phyloP scores from a whole-genome alignment of 805 yeast species.

The Peterozyma toletana region DNA sequence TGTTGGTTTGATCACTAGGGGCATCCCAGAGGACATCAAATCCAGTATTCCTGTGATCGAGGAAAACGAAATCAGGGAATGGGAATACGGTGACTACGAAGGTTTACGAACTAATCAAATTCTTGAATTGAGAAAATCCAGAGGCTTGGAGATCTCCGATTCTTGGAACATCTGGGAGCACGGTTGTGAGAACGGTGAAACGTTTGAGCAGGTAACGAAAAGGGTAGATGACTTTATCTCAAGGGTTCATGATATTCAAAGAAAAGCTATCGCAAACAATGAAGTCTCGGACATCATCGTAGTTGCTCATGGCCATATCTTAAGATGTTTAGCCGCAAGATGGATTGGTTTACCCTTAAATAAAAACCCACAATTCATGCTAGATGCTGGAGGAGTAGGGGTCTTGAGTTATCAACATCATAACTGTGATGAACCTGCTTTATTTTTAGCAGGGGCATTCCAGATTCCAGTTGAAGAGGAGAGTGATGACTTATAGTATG shows the following conservation, averaged over 20 bases:
- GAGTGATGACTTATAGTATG: constrained; percentile 19
- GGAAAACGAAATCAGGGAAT: constrained; percentile 76
- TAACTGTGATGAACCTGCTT: constrained; percentile 79
- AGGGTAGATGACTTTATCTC: constrained; percentile 69
- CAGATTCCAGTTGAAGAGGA: constrained; percentile 61
- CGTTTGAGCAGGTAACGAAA: constrained; percentile 52
- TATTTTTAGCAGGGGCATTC: constrained; percentile 79
- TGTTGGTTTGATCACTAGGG: constrained; percentile 51
- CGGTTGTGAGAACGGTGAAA: constrained; percentile 92
- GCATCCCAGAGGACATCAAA: constrained; percentile 34
- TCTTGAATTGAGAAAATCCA: constrained; percentile 43
- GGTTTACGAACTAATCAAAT: constrained; percentile 71
- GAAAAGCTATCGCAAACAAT: constrained; percentile 38
- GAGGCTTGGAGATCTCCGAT: constrained; percentile 43
- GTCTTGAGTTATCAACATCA: constrained; percentile 87
- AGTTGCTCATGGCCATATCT: constrained; percentile 90
- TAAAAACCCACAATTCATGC: constrained; percentile 69
- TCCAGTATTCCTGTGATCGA: constrained; percentile 35
- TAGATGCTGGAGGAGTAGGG: constrained; percentile 95
- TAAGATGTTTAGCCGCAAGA: constrained; percentile 82
- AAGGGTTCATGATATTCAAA: constrained; percentile 56
- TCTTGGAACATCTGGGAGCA: constrained; percentile 83
- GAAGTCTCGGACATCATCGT: constrained; percentile 68
- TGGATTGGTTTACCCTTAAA: constrained; percentile 65
- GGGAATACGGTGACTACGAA: constrained; percentile 97